Evolutionary conservation across 2,329 filamentous ascomycete genomes (phyloP), one percentile per base, ranked within the genome.

Genomic region (Chaetomiaceae sp.): DNA sequence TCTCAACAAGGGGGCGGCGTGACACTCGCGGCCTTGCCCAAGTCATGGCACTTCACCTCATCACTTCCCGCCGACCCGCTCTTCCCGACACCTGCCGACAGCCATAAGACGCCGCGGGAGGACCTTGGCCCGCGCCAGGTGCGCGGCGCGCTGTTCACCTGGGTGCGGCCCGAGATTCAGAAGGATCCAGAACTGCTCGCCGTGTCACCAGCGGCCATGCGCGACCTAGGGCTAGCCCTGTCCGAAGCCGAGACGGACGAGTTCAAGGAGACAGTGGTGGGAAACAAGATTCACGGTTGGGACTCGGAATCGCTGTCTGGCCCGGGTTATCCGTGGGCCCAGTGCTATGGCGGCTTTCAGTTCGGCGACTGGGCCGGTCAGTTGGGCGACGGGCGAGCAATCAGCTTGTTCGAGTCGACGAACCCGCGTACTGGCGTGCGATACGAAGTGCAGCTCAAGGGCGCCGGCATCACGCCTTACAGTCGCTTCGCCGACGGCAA

Each of bases 401-500:
- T 98, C 56, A 95, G 88, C 29, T 73, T 98, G 1, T 97, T 97
- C 60, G 93, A 98, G 66, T 79, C 83, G 19, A 91, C 81, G 5
- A 94, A 91, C 61, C 81, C 85, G 1, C 61, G 64, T 2, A 86
- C 85, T 0, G 76, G 78, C n/a, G 73, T 70, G 29, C 78, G 87
- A 20, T 96, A 95, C 62, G 93, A 98, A 66, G 64, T 97, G 35
- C 93, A 97, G 66, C 74, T 98, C 50, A 98, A 98, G 65, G 93
- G 93, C 19, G 93, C 93, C 14, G 93, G 93, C 5, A 71, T 84
- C 59, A 98, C 93, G 4, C 93, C 93, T 0, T 98, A 98, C 68
- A 95, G 88, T 32, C 84, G 93, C 3, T 98, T 98, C 57, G 93
- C 93, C 19, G 93, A 98, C 63, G 93, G 93, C 24, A 91, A 93